A percentile compares a stretch with the other conserved stretches of the same genome.
phyloP scores from a whole-genome alignment of 2,329 filamentous ascomycete species.

The Ascochyta clinopodiicola region DNA sequence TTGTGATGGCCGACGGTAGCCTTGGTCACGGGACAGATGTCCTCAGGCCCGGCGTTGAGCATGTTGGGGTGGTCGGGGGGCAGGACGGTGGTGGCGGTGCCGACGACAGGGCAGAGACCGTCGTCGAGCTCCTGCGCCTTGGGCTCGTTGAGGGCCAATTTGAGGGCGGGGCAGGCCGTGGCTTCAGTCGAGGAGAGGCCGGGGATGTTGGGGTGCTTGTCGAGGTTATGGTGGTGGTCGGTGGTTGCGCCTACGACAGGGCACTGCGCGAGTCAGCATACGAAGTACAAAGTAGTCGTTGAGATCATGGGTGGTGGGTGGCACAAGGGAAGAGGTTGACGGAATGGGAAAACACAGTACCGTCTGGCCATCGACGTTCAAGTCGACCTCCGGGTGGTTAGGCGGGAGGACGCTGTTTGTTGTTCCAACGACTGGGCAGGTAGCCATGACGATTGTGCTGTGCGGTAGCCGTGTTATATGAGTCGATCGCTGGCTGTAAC shows the following conservation, averaged over 20 bases:
- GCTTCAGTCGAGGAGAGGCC: slow-evolving; percentile 38
- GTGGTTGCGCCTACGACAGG: slow-evolving; percentile 55
- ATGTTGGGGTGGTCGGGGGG: slow-evolving; percentile 53
- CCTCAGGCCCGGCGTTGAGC: slow-evolving; percentile 46
- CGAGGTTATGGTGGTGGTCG: slow-evolving; percentile 53
- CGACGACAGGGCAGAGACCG: slow-evolving; percentile 53
- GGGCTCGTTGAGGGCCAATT: slow-evolving; percentile 46
- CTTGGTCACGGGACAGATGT: slow-evolving; percentile 54
- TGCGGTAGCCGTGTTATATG: no score
- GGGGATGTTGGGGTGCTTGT: slow-evolving; percentile 50
- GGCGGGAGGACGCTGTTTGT: slow-evolving; percentile 54
- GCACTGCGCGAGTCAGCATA: slow-evolving; percentile 37
- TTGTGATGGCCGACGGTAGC: slow-evolving; percentile 53
- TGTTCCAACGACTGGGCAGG: slow-evolving; percentile 50
- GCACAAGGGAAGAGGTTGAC: no score
- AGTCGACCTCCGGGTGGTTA: slow-evolving; percentile 51
- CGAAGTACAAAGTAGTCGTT: no score
- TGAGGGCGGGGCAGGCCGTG: slow-evolving; percentile 51
- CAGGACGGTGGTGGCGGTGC: slow-evolving; percentile 51
- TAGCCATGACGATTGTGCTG: slow-evolving; percentile 21
- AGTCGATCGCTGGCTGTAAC: neutral
- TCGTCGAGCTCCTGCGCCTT: slow-evolving; percentile 51
- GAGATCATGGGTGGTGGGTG: neutral
- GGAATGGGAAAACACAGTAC: slow-evolving; percentile 6
- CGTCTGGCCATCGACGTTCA: slow-evolving; percentile 48